Base-by-base conservation (phyloP, 805 yeast species). In the Monosporozyma yasuniensis region DNA sequence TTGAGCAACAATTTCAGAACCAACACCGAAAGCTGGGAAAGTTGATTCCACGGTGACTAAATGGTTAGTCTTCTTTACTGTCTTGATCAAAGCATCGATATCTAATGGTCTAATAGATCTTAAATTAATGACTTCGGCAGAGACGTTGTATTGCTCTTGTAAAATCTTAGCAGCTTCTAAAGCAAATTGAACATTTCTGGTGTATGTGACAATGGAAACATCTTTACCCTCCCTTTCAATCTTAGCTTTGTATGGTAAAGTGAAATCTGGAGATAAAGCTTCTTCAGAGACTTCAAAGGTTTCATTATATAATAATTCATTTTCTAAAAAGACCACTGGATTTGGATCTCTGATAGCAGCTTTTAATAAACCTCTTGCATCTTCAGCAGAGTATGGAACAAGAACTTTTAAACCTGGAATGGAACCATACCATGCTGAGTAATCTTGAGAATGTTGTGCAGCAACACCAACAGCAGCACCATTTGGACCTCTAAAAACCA, bases 401-500 rank as follows among this genome's bases (percentile, higher is more conserved):
- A 93, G 73, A 41, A 93, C 99, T 77, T 93, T 93, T 69, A 93
- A 78, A 69, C 99, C 99, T 54, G 99, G 99, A 61, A 93, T 89
- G 47, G 95, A 76, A 58, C 96, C 98, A 74, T 93, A 93, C 99
- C 99, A 93, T 49, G 96, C 89, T 50, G 96, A 78, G 71, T 81
- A 93, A 74, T 89, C 95, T 75, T 93, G 99, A 25, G 99, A 93
- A 75, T 93, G 99, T 75, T 93, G 99, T 52, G 99, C 99, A 62
- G 81, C 99, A 61, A 93, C 99, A 80, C 98, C 98, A 46, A 97
- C 97, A 60, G 99, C 96, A 46, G 99, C 96, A 73, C 99, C 99
- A 72, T 93, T 93, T 54, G 99, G 98, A 65, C 99, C 99, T 75
- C 99, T 84, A 79, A 93, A 93, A 49, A 96, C 90, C 66, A 91